Evolutionary conservation across 139 green algal species (phyloP), one percentile per base, ranked within the genome.

Genomic region (Volvox africanus): DNA sequence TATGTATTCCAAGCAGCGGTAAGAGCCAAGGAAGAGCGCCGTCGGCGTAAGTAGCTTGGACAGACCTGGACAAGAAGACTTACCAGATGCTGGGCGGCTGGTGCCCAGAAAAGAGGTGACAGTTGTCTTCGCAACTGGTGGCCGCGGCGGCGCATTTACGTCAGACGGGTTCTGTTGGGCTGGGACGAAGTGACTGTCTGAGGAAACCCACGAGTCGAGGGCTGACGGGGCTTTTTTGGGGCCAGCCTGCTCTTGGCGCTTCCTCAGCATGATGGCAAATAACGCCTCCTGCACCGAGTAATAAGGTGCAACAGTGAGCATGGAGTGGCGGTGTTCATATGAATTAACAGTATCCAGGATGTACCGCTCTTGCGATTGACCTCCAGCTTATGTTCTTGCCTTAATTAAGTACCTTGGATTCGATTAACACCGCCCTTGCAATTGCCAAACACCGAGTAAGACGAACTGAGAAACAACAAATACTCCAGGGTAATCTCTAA

Each of bases 161-260:
- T 81, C 75, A 17, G 75, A 20, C 11, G n/a, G 12, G 28, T 1
- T 36, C 28, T 2, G 28, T 1, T 32, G 71, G 32, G 71, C 71
- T 6, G 71, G 71, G 21, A 79, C 71, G 75, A 81, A 81, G 75
- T 81, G 75, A 35, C 75, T 81, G 75, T 81, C 75, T 1, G 32
- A 81, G 1, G 75, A 81, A 24, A 81, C 75, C 75, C 75, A 81
- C 32, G 32, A 81, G 75, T 30, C 75, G 17, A 81, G 75, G 32
- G 30, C 75, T 2, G 32, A 55, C 32, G 73, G 24, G 24, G 73
- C 26, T 19, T 0, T 2, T 20, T 81, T 20, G 26, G 32, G 36
- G 2, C 19, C 37, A 22, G 36, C 37, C 28, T 81, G 75, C 30
- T 55, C 30, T 24, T 55, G 32, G 9, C 75, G 75, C 32, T 55